Evolutionary conservation across 129 eudicot species (phyloP), one percentile per base, ranked within the genome.

Genomic region (Chrysanthemum seticuspe): DNA sequence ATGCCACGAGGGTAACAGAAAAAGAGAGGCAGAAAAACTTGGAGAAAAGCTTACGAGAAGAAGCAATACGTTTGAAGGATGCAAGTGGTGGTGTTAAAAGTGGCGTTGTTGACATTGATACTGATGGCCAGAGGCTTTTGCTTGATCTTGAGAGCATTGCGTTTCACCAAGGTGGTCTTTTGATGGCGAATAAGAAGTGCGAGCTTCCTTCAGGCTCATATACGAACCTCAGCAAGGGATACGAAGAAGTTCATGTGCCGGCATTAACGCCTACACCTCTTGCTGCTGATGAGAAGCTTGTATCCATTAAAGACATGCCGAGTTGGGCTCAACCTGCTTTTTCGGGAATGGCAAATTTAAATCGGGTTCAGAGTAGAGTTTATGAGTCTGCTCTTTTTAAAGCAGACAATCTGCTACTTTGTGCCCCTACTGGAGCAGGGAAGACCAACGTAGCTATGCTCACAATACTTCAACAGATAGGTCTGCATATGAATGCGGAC

Each of bases 391-490:
- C 98, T 14, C 86, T 94, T 3, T 90, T 90, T 27, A 71, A 82
- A 70, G 85, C 97, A 51, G 92, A 94, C 34, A 94, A 94, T 79
- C 58, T 94, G 61, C 69, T 94, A 64, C 79, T 90, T 3, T 94
- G 98, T 83, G 98, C 98, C 2, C 98, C 98, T 11, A 94, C 97
- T 67, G 98, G 98, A 51, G 96, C 96, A 3, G 98, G 98, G 65
- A 90, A 90, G 78, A 90, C 98, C 5, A 94, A 94, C 71, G 98
- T 94, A 73, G 97, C 98, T 27, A 88, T 94, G 89, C 97, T 94
- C 12, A 83, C 97, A 52, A 94, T 94, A 65, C 92, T 94, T 65
- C 98, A 94, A 79, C 98, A 94, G 79, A 73, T 94, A 21, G 96
- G 88, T 2, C 53, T 90, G 82, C 86, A 93, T 68, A 85, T 79